A percentile compares a stretch with the other conserved stretches of the same genome.
phyloP scores from a whole-genome alignment of 495 filamentous ascomycete species.

The Xylaria grammica region DNA sequence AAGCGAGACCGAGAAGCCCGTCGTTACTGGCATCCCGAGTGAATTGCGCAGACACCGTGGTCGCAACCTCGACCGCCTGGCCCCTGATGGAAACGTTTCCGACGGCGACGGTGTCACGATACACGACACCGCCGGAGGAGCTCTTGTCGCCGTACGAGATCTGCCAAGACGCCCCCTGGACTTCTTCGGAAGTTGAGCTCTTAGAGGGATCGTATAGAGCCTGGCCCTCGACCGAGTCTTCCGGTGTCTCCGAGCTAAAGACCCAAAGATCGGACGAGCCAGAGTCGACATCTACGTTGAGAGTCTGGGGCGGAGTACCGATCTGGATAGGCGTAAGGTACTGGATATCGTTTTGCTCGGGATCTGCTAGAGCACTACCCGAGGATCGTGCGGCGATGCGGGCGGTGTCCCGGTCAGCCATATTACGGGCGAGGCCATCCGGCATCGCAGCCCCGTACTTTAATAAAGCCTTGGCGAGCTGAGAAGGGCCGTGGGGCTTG shows the following conservation, averaged over 20 bases:
- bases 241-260: slow-evolving; percentile 37
- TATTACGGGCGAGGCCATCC: slow-evolving; percentile 36
- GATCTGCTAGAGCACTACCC: slow-evolving; percentile 55
- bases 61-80: slow-evolving; percentile 74
- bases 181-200: slow-evolving; percentile 49
- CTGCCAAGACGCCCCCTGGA: slow-evolving; percentile 62
- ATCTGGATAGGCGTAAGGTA: slow-evolving; percentile 69
- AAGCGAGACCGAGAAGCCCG: slow-evolving; percentile 73
- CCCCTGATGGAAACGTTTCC: slow-evolving; percentile 62
- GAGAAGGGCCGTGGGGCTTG: slow-evolving; percentile 57
- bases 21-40: slow-evolving; percentile 62
- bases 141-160: slow-evolving; percentile 75
- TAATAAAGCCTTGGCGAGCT: slow-evolving; percentile 59
- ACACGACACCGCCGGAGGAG: slow-evolving; percentile 68
- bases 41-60: slow-evolving; percentile 64
- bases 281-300: slow-evolving; percentile 73
- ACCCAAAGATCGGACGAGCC: slow-evolving; percentile 72
- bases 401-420: slow-evolving; percentile 32
- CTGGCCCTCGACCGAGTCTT: slow-evolving; percentile 58
- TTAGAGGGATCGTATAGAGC: slow-evolving; percentile 55
- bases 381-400: slow-evolving; percentile 43
- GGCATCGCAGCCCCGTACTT: slow-evolving; percentile 58
- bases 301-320: slow-evolving; percentile 54
- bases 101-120: slow-evolving; percentile 69
- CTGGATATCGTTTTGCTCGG: slow-evolving; percentile 60